Evolutionary conservation across 2,329 filamentous ascomycete genomes (phyloP).

Genomic region (Stemphylium lycopersici): DNA sequence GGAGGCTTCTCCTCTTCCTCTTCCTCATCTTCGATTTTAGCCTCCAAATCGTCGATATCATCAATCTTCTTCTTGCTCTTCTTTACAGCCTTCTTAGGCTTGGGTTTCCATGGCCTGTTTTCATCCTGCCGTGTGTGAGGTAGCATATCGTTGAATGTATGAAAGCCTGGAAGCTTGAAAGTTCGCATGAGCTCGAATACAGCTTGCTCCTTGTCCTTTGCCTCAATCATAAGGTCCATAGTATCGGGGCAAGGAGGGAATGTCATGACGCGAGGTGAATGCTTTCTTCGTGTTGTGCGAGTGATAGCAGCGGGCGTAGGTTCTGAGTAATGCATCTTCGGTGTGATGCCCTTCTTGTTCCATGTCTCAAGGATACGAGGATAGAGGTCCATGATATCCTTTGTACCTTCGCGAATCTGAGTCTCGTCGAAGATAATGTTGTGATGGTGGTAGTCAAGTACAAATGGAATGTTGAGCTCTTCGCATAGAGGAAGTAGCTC

Average conservation of each 20-base stretch:
- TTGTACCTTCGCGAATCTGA: conserved; percentile 79
- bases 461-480: conserved; percentile 90
- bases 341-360: conserved; percentile 80
- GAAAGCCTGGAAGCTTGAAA: conserved; percentile 81
- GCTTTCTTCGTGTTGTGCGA: conserved; percentile 78
- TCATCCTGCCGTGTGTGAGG: conserved; percentile 80
- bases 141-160: conserved; percentile 76
- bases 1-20: conserved; percentile 44
- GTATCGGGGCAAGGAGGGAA: conserved; percentile 80
- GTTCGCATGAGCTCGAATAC: conserved; percentile 92
- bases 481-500: conserved; percentile 89
- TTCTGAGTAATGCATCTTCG: conserved; percentile 98
- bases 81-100: conserved; percentile 51
- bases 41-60: conserved; percentile 48
- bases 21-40: conserved; percentile 50
- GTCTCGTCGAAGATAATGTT: conserved; percentile 85
- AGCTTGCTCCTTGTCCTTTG: conserved; percentile 96
- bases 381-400: conserved; percentile 77
- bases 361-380: conserved; percentile 83
- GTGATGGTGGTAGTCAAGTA: conserved; percentile 93
- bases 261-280: conserved; percentile 77
- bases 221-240: conserved; percentile 99
- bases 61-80: conserved; percentile 54
- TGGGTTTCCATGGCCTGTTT: conserved; percentile 58
- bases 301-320: conserved; percentile 78